phyloP scores from a whole-genome alignment of 2,329 filamentous ascomycete species.

The Lasiodiplodia gonubiensis region DNA sequence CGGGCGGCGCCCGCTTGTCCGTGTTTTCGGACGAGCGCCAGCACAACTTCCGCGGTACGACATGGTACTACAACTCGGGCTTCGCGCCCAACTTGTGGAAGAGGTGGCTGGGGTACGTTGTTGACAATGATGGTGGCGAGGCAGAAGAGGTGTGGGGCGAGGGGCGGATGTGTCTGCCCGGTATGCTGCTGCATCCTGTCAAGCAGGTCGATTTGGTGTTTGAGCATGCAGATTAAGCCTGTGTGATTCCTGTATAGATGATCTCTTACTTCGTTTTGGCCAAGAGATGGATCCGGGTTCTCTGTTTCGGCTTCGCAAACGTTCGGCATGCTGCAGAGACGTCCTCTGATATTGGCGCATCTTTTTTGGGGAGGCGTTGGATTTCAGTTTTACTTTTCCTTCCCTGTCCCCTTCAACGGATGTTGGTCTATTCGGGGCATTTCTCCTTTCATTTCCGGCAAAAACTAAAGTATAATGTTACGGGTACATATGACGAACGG shows the following conservation, averaged over 20 bases:
- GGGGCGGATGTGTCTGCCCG: slow-evolving; percentile 57
- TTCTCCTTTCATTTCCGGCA: neutral
- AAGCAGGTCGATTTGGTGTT: slow-evolving; percentile 57
- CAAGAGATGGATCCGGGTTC: neutral
- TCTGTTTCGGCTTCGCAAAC: neutral
- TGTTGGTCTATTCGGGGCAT: neutral
- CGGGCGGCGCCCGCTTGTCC: slow-evolving; percentile 54
- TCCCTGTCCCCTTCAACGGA: neutral
- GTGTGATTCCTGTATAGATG: slow-evolving; percentile 24
- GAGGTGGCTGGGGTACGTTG: slow-evolving; percentile 60
- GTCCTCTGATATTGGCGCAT: neutral
- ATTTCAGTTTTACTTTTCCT: neutral
- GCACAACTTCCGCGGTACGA: slow-evolving; percentile 60
- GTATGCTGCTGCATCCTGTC: slow-evolving; percentile 56
- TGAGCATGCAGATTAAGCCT: slow-evolving; percentile 44
- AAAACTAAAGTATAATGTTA: neutral
- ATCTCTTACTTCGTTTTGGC: neutral
- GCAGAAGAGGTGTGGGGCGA: slow-evolving; percentile 51
- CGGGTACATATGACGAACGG: neutral
- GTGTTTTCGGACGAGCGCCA: slow-evolving; percentile 59
- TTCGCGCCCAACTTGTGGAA: slow-evolving; percentile 62
- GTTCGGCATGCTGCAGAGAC: neutral
- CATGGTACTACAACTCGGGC: slow-evolving; percentile 61
- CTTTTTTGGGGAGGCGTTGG: neutral
- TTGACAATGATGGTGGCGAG: slow-evolving; percentile 57